A percentile compares a stretch with the other conserved stretches of the same genome.
Conservation (phyloP, 768 basidiomycete species). For the Hortiboletus campestris region DNA sequence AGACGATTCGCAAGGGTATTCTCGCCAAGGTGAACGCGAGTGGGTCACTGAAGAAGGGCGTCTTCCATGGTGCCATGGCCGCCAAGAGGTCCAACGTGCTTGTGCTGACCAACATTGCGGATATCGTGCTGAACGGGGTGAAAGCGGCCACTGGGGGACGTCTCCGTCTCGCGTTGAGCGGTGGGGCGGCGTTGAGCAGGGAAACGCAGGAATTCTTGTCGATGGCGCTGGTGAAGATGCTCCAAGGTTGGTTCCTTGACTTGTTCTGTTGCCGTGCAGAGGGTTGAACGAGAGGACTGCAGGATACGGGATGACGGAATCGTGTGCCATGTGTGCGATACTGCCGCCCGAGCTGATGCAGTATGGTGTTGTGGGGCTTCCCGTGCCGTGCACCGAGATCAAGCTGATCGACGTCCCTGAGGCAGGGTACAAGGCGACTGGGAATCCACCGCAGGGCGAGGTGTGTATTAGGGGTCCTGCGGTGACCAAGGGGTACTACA, state of each 20-base stretch:
- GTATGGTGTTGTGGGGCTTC: slow-evolving; percentile 78
- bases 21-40: slow-evolving; percentile 71
- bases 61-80: slow-evolving; percentile 79
- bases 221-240: slow-evolving; percentile 69
- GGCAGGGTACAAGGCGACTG: slow-evolving; percentile 78
- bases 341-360: slow-evolving; percentile 81
- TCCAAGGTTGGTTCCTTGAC: slow-evolving; percentile 65
- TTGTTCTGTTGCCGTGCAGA: background rate
- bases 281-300: slow-evolving; percentile 2
- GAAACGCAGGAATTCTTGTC: slow-evolving; percentile 93
- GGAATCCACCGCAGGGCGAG: slow-evolving; percentile 78
- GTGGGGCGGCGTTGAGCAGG: slow-evolving; percentile 81
- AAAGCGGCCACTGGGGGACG: slow-evolving; percentile 84
- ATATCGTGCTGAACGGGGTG: slow-evolving; percentile 77
- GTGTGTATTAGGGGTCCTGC: slow-evolving; percentile 85
- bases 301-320: slow-evolving; percentile 98
- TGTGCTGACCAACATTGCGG: slow-evolving; percentile 62
- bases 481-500: slow-evolving; percentile 89
- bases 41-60: slow-evolving; percentile 61
- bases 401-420: slow-evolving; percentile 83
- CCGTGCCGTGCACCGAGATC: slow-evolving; percentile 84
- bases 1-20: slow-evolving; percentile 95
- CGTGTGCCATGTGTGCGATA: slow-evolving; percentile 86
- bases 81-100: slow-evolving; percentile 75
- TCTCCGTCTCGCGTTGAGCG: slow-evolving; percentile 75